Evolutionary conservation across 2,329 filamentous ascomycete species (phyloP).

Genomic region (Aspergillus sergii): DNA sequence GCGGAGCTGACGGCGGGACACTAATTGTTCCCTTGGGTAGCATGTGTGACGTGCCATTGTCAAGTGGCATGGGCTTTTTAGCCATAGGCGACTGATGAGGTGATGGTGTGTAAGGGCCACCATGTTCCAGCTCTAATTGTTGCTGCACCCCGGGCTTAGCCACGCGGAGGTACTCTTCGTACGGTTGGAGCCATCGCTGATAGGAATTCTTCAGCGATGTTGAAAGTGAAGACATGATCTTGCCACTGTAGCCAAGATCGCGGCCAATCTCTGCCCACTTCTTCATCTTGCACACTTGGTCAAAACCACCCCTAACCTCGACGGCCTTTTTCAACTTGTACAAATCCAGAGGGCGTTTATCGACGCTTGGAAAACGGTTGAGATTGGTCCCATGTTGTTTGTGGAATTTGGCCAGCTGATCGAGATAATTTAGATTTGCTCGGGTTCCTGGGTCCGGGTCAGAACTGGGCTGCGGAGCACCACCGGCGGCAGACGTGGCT

Average conservation of each 20-base stretch:
- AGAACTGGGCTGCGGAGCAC: slow-evolving; percentile 37
- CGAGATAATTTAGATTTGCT: slow-evolving; percentile 93
- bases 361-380: slow-evolving; percentile 91
- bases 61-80: slow-evolving; percentile 42
- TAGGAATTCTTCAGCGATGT: slow-evolving; percentile 98
- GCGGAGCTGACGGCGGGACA: slow-evolving; percentile 63
- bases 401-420: slow-evolving; percentile 93
- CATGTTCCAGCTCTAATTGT: slow-evolving; percentile 89
- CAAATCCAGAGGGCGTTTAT: slow-evolving; percentile 93
- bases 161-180: slow-evolving; percentile 88
- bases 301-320: slow-evolving; percentile 90
- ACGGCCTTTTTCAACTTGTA: slow-evolving; percentile 97
- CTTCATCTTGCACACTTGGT: slow-evolving; percentile 94
- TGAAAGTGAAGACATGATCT: slow-evolving; percentile 98
- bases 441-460: slow-evolving; percentile 70
- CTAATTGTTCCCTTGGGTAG: slow-evolving; percentile 53
- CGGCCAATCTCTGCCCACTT: slow-evolving; percentile 99
- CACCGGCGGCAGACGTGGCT: slow-evolving; percentile 32
- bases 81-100: slow-evolving; percentile 75
- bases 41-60: slow-evolving; percentile 49
- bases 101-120: slow-evolving; percentile 81
- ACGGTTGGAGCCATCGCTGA: slow-evolving; percentile 93
- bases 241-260: slow-evolving; percentile 95
- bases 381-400: slow-evolving; percentile 94
- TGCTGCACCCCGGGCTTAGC: slow-evolving; percentile 97